Base-by-base conservation (phyloP, 306 rosid genomes). In the Luffa acutangula region DNA sequence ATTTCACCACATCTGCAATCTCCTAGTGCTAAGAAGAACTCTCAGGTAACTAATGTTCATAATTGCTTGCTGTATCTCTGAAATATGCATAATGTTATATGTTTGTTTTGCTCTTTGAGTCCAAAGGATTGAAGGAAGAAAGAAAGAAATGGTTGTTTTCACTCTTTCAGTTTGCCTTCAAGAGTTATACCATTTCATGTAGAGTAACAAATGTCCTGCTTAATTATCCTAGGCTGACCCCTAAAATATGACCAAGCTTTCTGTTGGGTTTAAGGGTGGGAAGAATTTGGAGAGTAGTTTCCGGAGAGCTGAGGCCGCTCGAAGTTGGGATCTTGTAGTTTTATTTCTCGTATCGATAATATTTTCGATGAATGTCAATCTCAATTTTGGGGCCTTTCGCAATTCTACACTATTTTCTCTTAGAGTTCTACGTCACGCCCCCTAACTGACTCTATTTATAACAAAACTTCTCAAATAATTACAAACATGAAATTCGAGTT, bases 21-120 rank as follows among this genome's bases (percentile, higher is more conserved):
- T 56, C 93, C 96, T 25, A 79, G 79, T 65, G 87, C 91, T 52
- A 84, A 89, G 53, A 94, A 84, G 88, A 80, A 83, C 75, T 88
- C 91, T 58, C 89, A 83, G 96, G 82, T 79, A 54, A 51, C n/a
- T 46, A 17, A 5, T 15, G 13, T 33, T 78, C 42, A 8, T 62
- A 62, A 33, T 42, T 73, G 52, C 9, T 21, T 67, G 33, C 4
- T 4, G 9, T 67, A 41, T n/a, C 31, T 69, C 10, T 41, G 8
- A 59, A 25, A 9, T 59, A 59, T 25, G 65, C 6, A 59, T 11
- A 9, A 17, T 57, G 62, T 57, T 20, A 20, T n/a, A 43, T 37
- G 9, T 53, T 53, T 53, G 58, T 53, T 5, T 53, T 17, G 2
- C 41, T 33, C 5, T 62, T 62, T 33, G 69, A 62, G 69, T 5